Evolutionary conservation across 228 moss, liverwort and hornwort species (phyloP).

Genomic region (Sphagnum fallax): DNA sequence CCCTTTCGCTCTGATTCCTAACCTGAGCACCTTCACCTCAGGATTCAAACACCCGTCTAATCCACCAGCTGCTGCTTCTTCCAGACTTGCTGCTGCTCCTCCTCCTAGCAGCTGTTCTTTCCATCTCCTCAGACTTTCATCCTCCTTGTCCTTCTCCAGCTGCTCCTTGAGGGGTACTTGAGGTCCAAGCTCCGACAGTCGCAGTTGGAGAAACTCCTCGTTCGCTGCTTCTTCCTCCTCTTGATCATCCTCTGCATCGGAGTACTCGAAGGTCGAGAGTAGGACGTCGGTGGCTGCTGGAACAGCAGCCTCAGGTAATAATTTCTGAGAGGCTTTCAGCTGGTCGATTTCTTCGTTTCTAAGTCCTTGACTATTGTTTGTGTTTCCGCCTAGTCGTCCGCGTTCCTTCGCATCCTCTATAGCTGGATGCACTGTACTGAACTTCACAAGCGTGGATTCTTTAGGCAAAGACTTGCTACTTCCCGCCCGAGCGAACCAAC

Average conservation of each 20-base stretch:
- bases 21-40: constrained; percentile 33
- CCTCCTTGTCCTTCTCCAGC: constrained; percentile 62
- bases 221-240: constrained; percentile 26
- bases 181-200: constrained; percentile 29
- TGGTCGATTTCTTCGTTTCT: constrained; percentile 8
- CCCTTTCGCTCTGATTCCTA: constrained; percentile 46
- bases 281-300: no score
- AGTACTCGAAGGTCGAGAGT: constrained; percentile 15
- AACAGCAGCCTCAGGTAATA: no score
- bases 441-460: constrained; percentile 17
- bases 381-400: constrained; percentile 24
- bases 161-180: constrained; percentile 44
- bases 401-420: constrained; percentile 38
- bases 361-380: no score
- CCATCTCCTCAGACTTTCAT: constrained; percentile 57
- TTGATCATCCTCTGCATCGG: constrained; percentile 28
- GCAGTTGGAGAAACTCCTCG: constrained; percentile 6
- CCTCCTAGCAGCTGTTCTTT: constrained; percentile 53
- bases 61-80: constrained; percentile 5
- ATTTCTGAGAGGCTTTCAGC: not conserved
- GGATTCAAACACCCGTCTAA: constrained; percentile 37
- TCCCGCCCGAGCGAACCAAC: constrained; percentile 42
- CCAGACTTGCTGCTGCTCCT: constrained; percentile 21
- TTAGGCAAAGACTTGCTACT: constrained; percentile 42
- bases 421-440: constrained; percentile 15